Conservation (phyloP, 1,284 basidiomycete species). For the Macrocybe sp. region DNA sequence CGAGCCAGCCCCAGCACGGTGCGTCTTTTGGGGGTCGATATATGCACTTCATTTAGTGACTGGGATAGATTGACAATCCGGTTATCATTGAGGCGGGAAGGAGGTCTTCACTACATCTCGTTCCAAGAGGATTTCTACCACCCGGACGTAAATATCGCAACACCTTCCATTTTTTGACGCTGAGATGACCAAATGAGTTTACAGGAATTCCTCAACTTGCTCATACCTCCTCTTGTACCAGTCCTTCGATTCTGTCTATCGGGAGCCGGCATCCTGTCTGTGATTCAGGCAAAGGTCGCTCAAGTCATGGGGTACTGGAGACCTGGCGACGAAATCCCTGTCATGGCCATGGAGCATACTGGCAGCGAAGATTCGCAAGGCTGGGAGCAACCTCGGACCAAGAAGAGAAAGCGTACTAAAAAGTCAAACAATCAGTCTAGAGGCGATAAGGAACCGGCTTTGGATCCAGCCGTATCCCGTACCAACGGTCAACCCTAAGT, state of each 20-base stretch:
- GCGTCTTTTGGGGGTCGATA: slow-evolving; percentile 13
- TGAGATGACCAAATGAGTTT: slow-evolving; percentile 5
- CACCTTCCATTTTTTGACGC: background rate
- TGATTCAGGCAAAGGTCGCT: slow-evolving; percentile 36
- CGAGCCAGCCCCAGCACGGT: slow-evolving; percentile 42
- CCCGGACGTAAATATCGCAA: slow-evolving; percentile 37
- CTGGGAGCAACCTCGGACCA: background rate
- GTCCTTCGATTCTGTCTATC: slow-evolving; percentile 34
- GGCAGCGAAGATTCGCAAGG: background rate
- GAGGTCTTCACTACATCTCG: slow-evolving; percentile 38
- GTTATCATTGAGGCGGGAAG: slow-evolving; percentile 36
- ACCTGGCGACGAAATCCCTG: background rate
- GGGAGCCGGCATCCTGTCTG: slow-evolving; percentile 34
- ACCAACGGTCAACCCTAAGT: background rate
- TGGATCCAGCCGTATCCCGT: background rate
- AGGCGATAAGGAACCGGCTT: background rate
- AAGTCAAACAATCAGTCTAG: background rate
- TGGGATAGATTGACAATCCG: slow-evolving; percentile 42
- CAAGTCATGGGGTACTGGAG: slow-evolving; percentile 38
- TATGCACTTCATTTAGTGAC: slow-evolving; percentile 6
- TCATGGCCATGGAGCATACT: background rate
- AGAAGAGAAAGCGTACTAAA: no score
- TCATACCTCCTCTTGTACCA: slow-evolving; percentile 46
- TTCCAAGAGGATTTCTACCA: slow-evolving; percentile 63
- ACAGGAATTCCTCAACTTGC: slow-evolving; percentile 44